Evolutionary conservation across 257 asterid genomes (phyloP), one percentile per base, ranked within the genome.

Genomic region (Schizonepeta tenuifolia): DNA sequence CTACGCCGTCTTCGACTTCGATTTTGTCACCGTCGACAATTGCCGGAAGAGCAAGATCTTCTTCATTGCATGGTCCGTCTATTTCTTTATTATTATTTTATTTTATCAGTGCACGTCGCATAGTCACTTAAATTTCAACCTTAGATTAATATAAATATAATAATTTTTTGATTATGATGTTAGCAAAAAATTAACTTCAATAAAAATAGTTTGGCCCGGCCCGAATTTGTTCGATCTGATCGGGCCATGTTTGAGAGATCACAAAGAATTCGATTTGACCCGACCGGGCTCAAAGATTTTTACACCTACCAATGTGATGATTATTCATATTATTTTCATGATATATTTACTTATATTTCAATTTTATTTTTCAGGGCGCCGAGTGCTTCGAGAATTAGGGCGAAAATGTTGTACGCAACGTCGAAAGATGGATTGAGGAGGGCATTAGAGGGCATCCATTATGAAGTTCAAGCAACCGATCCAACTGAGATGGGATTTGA

Each of bases 21-120:
- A 92, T 69, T 92, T 90, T 21, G 97, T 92, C 75, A 88, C 97
- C 20, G 89, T 87, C 20, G 98, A 92, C 36, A 92, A 92, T 41
- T 92, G 98, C 82, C 89, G 87, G 35, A 92, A 85, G 70, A 92
- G 97, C 96, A 92, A 90, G 94, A 90, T 92, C 84, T 88, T 92
- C 88, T 92, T 92, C 85, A 92, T 92, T 74, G 96, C 98, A 73
- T 92, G 98, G 98, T 92, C 49, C 55, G 71, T 72, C 56, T 22
- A 9, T 10, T 49, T 47, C 20, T n/a, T 47, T 47, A 1, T 14
- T 6, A 38, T 38, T 38, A 24, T 31, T 5, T 31, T 31, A 31
- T 31, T 31, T 31, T 31, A 31, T 31, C 36, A 31, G 36, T 31
- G 36, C 36, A 31, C 36, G 36, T 31, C 33, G 4, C 3, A 28